phyloP scores from a whole-genome alignment of 2,329 filamentous ascomycete genomes.

The Periconia macrospinosa region DNA sequence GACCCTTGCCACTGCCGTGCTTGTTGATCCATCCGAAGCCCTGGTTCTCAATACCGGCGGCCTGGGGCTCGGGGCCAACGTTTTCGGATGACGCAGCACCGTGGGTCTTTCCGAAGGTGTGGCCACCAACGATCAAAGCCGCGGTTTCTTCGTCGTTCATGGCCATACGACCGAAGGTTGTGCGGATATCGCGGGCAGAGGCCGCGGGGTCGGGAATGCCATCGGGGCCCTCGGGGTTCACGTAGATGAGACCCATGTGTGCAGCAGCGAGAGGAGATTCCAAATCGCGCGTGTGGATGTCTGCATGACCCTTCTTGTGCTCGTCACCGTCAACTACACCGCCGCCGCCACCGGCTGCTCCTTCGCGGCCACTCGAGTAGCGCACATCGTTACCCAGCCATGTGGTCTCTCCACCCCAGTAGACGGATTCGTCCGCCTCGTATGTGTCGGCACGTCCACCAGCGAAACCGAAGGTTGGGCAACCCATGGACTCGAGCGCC shows the following conservation, averaged over 20 bases:
- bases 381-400: conserved; percentile 76
- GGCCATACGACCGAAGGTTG: conserved; percentile 76
- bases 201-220: conserved; percentile 70
- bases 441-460: conserved; percentile 72
- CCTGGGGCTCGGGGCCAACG: conserved; percentile 69
- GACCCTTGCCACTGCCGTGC: conserved; percentile 67
- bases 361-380: conserved; percentile 58
- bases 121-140: conserved; percentile 75
- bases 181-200: conserved; percentile 71
- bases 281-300: conserved; percentile 61
- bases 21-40: conserved; percentile 74
- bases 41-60: conserved; percentile 64
- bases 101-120: conserved; percentile 81
- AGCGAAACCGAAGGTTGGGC: conserved; percentile 73
- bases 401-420: conserved; percentile 76
- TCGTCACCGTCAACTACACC: conserved; percentile 36
- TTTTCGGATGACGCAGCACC: conserved; percentile 67
- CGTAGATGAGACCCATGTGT: conserved; percentile 80
- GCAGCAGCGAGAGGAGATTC: conserved; percentile 69
- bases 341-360: conserved; percentile 48
- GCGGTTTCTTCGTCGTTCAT: conserved; percentile 85
- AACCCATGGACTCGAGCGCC: conserved; percentile 75
- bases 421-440: conserved; percentile 74
- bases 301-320: conserved; percentile 29
- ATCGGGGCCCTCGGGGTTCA: conserved; percentile 76